Percentiles rank a stretch among this genome's conserved stretches.
Conservation (phyloP, 495 filamentous ascomycete species). For the Lasiosphaeris hirsuta region DNA sequence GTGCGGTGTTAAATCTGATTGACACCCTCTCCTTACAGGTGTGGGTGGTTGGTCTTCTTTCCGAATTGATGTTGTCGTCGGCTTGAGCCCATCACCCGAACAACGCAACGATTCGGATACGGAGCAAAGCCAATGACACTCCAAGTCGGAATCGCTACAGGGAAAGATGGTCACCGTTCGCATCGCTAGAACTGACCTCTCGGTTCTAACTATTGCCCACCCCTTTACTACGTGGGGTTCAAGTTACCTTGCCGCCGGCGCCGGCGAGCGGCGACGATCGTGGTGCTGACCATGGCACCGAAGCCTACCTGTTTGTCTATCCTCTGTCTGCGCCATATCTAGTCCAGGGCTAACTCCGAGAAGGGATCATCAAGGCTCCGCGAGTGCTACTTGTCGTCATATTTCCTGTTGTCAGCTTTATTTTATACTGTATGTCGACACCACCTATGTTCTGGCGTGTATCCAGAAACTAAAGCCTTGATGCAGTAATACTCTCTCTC, state of each 20-base stretch:
- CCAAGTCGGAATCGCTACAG: background rate
- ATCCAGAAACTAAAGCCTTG: background rate
- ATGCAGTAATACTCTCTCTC: slow-evolving; percentile 21
- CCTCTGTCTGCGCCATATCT: background rate
- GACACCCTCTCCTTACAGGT: background rate
- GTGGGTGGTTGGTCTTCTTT: slow-evolving; percentile 2
- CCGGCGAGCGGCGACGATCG: slow-evolving; percentile 1
- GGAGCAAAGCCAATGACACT: slow-evolving; percentile 1
- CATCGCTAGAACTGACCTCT: background rate
- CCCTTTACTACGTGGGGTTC: too few species aligned
- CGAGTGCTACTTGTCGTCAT: slow-evolving; percentile 21
- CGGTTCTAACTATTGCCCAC: background rate
- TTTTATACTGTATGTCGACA: slow-evolving; percentile 20
- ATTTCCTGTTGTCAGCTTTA: slow-evolving; percentile 22
- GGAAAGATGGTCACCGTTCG: background rate
- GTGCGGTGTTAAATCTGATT: slow-evolving; percentile 8
- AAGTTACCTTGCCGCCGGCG: background rate
- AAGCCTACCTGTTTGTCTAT: slow-evolving; percentile 14
- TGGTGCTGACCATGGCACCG: slow-evolving; percentile 6
- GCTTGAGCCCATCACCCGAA: background rate
- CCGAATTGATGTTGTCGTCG: background rate
- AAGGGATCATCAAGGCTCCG: slow-evolving; percentile 26
- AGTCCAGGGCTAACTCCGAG: background rate
- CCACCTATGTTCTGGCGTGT: background rate
- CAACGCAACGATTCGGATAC: background rate